Percentiles rank a stretch among this genome's conserved stretches.
phyloP scores from a whole-genome alignment of 768 basidiomycete genomes.

The Cystoderma amianthinum region DNA sequence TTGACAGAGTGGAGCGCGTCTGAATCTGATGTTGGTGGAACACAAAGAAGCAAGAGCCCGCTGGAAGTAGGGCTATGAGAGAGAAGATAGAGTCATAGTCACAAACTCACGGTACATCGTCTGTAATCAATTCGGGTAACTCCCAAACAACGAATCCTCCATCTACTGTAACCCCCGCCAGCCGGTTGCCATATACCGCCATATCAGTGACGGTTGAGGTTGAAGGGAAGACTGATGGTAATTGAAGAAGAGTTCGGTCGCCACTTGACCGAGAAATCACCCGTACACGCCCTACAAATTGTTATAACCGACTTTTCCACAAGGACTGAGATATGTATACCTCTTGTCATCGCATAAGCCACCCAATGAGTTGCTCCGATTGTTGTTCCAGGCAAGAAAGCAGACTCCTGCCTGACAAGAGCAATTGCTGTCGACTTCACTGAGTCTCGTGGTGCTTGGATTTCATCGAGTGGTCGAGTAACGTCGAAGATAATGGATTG shows the following conservation, averaged over 20 bases:
- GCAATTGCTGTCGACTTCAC: slow-evolving; percentile 90
- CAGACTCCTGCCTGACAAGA: slow-evolving; percentile 77
- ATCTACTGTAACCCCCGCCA: slow-evolving; percentile 83
- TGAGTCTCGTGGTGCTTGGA: slow-evolving; percentile 67
- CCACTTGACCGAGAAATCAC: slow-evolving; percentile 87
- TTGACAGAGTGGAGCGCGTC: slow-evolving; percentile 77
- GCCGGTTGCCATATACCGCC: slow-evolving; percentile 77
- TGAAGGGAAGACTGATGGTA: slow-evolving; percentile 54
- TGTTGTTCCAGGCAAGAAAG: slow-evolving; percentile 80
- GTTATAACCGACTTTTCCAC: slow-evolving; percentile 2
- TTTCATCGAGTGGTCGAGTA: slow-evolving; percentile 61
- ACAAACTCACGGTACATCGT: slow-evolving; percentile 73
- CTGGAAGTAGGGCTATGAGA: slow-evolving; percentile 23
- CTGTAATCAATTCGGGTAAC: slow-evolving; percentile 73
- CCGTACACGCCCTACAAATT: slow-evolving; percentile 61
- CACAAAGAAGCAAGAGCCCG: slow-evolving; percentile 62
- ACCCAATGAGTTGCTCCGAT: slow-evolving; percentile 92
- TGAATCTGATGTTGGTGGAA: slow-evolving; percentile 50
- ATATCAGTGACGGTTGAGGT: slow-evolving; percentile 73
- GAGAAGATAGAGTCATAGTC: not conserved
- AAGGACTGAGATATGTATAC: slow-evolving; percentile 18
- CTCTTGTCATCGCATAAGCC: slow-evolving; percentile 88
- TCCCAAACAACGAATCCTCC: slow-evolving; percentile 91
- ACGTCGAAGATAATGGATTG: slow-evolving; percentile 76
- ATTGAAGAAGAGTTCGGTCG: slow-evolving; percentile 78